Base-by-base conservation (phyloP, 805 yeast genomes). In the Torulaspora franciscae region DNA sequence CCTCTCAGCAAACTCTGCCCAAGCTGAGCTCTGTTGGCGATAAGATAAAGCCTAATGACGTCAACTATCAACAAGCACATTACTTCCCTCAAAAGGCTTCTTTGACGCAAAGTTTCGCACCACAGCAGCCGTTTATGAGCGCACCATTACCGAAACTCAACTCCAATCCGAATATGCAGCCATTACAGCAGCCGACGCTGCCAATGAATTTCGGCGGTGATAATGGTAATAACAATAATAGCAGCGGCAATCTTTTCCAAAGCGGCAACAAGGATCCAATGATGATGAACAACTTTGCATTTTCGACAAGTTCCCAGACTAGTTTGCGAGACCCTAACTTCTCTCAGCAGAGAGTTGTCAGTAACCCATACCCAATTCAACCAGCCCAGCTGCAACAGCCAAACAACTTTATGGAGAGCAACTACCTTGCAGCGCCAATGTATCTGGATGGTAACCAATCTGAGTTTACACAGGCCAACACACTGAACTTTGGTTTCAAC, bases 351-450 rank as follows among this genome's bases (percentile, higher is more conserved):
- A 52, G 59, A 50, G 45, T 54, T 17, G 44, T 52, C 11, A 52
- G 58, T 37, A 54, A 54, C 40, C 58, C 59, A n/a, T 54, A 41
- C 37, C 53, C 53, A 17, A 27, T 42, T 19, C 51, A 48, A 23
- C 51, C 46, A 32, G 49, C 47, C 19, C 25, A 46, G 26, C 24
- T 35, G 32, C 45, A 38, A 30, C 48, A 48, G 27, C 51, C 42
- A 9, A 46, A 40, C 11, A 40, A 28, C n/a, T 38, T 44, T 32
- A 46, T 46, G 49, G 42, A 25, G 6, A 44, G 42, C 29, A 39
- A 33, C 23, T 48, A 44, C 32, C 28, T 45, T 19, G 44, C 51
- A 6, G 33, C 43, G 9, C 40, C 44, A 34, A 37, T 42, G 46
- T 45, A 48, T 42, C 44, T 48, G 51, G 51, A 42, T 6, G 42